A percentile compares a stretch with the other conserved stretches of the same genome.
Conservation (phyloP, 2,329 filamentous ascomycete species). For the Ilyonectria robusta region DNA sequence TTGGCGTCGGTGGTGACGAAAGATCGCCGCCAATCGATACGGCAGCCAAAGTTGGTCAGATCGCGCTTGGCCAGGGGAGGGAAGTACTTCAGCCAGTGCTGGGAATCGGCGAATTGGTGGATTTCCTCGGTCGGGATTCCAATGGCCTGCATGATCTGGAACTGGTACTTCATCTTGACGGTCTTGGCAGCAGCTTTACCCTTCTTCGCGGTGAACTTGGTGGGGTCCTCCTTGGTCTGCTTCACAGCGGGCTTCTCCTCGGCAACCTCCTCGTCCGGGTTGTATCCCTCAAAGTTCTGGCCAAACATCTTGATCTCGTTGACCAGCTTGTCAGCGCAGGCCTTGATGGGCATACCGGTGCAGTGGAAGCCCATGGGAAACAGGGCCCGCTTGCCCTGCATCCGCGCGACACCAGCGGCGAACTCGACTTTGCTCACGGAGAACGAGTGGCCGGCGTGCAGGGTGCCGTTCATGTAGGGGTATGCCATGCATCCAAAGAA, state of each 20-base stretch:
- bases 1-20: conserved; percentile 98
- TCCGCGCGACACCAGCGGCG: conserved; percentile 85
- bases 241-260: conserved; percentile 70
- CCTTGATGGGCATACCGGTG: conserved; percentile 98
- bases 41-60: conserved; percentile 84
- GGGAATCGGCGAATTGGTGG: conserved; percentile 91
- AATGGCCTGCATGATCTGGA: conserved; percentile 93
- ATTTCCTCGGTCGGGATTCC: conserved; percentile 92
- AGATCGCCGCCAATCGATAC: conserved; percentile 93
- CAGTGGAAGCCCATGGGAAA: conserved; percentile 94
- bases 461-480: conserved; percentile 86
- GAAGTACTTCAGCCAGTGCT: conserved; percentile 93
- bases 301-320: conserved; percentile 93
- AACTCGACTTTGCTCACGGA: conserved; percentile 96
- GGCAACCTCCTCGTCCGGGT: conserved; percentile 70
- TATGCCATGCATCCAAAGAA: conserved; percentile 79
- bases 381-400: conserved; percentile 89
- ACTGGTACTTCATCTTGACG: conserved; percentile 94
- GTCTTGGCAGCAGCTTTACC: conserved; percentile 92
- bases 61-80: conserved; percentile 75
- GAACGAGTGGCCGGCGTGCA: conserved; percentile 94
- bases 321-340: conserved; percentile 93
- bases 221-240: conserved; percentile 83
- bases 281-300: conserved; percentile 84
- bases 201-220: conserved; percentile 94